Evolutionary conservation across 352 stramenopile species (phyloP), one percentile per base, ranked within the genome.

Genomic region (Globisporangium iwayamae): DNA sequence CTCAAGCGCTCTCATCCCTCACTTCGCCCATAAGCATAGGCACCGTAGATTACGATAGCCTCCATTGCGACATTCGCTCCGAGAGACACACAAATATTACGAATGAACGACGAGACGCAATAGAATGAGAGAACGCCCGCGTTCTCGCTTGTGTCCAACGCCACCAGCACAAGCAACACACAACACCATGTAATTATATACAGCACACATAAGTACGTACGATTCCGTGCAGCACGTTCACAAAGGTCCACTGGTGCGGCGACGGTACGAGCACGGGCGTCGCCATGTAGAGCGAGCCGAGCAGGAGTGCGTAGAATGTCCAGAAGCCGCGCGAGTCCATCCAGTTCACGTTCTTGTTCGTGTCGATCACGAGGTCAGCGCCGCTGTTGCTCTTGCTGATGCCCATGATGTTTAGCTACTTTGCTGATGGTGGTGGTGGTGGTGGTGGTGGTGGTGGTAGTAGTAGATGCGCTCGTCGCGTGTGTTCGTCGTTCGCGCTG

Each of bases 311-410:
- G 75, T 96, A 96, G 74, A 93, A 95, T 30, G 85, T 89, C 80
- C 82, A 93, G 75, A 94, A 93, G 60, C 87, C 87, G 61, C 81
- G 86, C 28, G 81, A 90, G 73, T 93, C 85, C 81, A 96, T 95
- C 88, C 88, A 96, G 71, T 95, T 94, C 50, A 95, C 88, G 68
- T 96, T 96, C 75, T 93, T 94, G 81, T 96, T 96, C 47, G 81
- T 87, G 71, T 88, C 84, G 43, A 91, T 78, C 20, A 52, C 47
- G 43, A 70, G 30, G 51, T 70, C 78, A 77, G 81, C 56, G 38
- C 43, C 58, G 52, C 14, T 66, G 32, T 18, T 38, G 34, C 45
- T 67, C 41, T 43, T 60, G 54, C 14, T 54, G 32, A 36, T 8
- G 47, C 51, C 57, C 45, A 57, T 59, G 60, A 6, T 67, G 63